Evolutionary conservation across 352 stramenopile species (phyloP).

Genomic region (Pilasporangium apinafurcum): DNA sequence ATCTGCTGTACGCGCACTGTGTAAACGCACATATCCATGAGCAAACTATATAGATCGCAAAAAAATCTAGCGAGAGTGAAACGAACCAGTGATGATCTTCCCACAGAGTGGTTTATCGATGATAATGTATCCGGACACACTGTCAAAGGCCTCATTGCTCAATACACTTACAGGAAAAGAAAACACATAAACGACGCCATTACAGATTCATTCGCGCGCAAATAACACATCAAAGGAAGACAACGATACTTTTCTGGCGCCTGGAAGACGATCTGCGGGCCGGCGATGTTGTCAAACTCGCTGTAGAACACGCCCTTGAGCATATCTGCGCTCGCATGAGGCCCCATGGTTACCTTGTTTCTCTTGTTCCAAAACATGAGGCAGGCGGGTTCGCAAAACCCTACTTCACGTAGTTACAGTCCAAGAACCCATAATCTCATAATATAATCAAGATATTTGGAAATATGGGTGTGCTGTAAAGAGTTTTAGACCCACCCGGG

Average conservation of each 20-base stretch:
- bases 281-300: constrained; percentile 90
- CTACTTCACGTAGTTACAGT: too few species aligned
- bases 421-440: too few species aligned
- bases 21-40: background rate
- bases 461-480: too few species aligned
- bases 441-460: too few species aligned
- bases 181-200: background rate
- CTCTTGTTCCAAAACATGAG: too few species aligned
- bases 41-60: background rate
- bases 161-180: constrained; percentile 38
- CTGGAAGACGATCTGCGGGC: constrained; percentile 88
- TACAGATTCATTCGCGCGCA: background rate
- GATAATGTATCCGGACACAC: constrained; percentile 85
- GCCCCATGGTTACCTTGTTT: too few species aligned
- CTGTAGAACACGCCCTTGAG: constrained; percentile 88
- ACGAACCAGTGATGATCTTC: constrained; percentile 78
- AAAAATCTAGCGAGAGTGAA: background rate
- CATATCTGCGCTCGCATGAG: too few species aligned
- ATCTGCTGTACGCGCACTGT: constrained; percentile 68
- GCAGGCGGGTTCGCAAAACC: too few species aligned
- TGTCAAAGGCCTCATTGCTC: constrained; percentile 82
- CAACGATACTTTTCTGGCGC: constrained; percentile 67
- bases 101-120: constrained; percentile 84
- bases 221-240: background rate
- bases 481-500: too few species aligned